Percentiles rank a stretch among this genome's conserved stretches.
These are phyloP conservation scores for Suillus fuscotomentosus DNA, from an alignment of 768 basidiomycete genomes.

Conservation along the genomic window DNA sequence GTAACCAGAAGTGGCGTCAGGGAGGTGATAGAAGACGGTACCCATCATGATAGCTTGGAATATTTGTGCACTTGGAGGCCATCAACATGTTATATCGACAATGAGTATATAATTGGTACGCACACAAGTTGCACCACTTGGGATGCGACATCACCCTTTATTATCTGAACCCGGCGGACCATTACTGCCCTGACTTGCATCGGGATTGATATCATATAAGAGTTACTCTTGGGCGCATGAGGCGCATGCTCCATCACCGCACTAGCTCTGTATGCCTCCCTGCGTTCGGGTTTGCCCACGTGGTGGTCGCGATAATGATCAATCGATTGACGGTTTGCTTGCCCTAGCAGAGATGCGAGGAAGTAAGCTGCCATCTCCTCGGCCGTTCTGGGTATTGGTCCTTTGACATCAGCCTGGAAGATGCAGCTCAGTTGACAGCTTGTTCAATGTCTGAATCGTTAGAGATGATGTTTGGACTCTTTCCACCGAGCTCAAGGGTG, in stretches of 20 bases:
- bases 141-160: slow-evolving; percentile 36
- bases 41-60: slow-evolving; percentile 31
- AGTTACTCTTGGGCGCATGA: slow-evolving; percentile 40
- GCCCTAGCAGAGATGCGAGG: slow-evolving; percentile 37
- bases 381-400: slow-evolving; percentile 41
- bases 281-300: slow-evolving; percentile 44
- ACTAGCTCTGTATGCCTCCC: slow-evolving; percentile 45
- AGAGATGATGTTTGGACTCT: slow-evolving; percentile 71
- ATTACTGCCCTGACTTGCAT: slow-evolving; percentile 50
- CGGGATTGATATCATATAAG: slow-evolving; percentile 48
- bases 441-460: slow-evolving; percentile 71
- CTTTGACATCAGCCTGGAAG: slow-evolving; percentile 28
- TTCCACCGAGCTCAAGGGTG: slow-evolving; percentile 81
- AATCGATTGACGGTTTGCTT: slow-evolving; percentile 47
- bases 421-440: slow-evolving; percentile 63
- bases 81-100: slow-evolving; percentile 3
- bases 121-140: slow-evolving; percentile 31
- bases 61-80: slow-evolving; percentile 35
- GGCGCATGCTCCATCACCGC: slow-evolving; percentile 53
- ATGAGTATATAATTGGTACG: slow-evolving; percentile 14
- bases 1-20: slow-evolving; percentile 32
- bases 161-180: slow-evolving; percentile 44
- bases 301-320: slow-evolving; percentile 43
- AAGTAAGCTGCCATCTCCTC: slow-evolving; percentile 57
- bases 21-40: slow-evolving; percentile 47